These are phyloP conservation scores for Talaromyces sp. DNA, from an alignment of 2,329 filamentous ascomycete genomes.

Conservation along the genomic window DNA sequence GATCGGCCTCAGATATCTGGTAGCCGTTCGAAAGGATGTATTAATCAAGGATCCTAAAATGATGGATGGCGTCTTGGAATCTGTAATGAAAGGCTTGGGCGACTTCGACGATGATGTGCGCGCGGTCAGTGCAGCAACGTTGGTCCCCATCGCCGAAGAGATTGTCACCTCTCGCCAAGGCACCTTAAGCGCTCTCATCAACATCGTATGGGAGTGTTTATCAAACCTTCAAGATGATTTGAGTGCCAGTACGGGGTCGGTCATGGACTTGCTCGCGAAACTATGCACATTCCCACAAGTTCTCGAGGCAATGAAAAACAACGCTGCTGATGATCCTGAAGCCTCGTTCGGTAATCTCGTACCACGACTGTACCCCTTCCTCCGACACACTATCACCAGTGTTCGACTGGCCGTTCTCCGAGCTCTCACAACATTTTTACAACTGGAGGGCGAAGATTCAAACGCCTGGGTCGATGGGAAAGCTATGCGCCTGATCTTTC, in stretches of 20 bases:
- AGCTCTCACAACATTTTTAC: constrained; percentile 85
- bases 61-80: constrained; percentile 85
- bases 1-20: constrained; percentile 91
- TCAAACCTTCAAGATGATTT: constrained; percentile 96
- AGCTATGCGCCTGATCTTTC: constrained; percentile 81
- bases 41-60: constrained; percentile 76
- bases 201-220: constrained; percentile 95
- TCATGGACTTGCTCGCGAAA: constrained; percentile 96
- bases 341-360: constrained; percentile 90
- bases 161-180: constrained; percentile 79
- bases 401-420: constrained; percentile 90
- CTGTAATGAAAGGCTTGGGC: constrained; percentile 89
- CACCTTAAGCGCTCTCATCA: constrained; percentile 74
- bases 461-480: constrained; percentile 90
- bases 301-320: constrained; percentile 85
- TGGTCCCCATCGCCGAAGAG: constrained; percentile 93
- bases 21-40: constrained; percentile 88
- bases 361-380: constrained; percentile 88
- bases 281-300: constrained; percentile 93
- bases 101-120: constrained; percentile 94
- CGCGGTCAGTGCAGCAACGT: constrained; percentile 91
- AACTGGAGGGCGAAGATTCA: constrained; percentile 70
- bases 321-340: constrained; percentile 73
- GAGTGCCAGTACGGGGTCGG: constrained; percentile 92
- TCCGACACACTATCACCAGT: constrained; percentile 93